These are phyloP conservation scores for Endotrypanum monterogeii DNA, from an alignment of 208 protist genomes.

Conservation along the genomic window DNA sequence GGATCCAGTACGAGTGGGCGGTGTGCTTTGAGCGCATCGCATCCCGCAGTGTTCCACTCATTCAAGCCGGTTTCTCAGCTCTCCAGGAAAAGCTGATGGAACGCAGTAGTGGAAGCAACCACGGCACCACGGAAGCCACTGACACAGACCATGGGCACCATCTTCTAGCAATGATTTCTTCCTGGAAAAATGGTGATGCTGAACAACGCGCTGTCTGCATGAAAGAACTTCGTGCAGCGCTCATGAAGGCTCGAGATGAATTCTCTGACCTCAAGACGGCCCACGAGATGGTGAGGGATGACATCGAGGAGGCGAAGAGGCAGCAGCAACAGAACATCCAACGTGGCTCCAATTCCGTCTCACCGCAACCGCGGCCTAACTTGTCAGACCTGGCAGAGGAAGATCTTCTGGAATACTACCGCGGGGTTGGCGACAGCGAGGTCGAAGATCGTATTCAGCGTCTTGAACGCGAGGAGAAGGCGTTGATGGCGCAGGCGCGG, in stretches of 20 bases:
- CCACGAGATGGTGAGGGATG: constrained; percentile 76
- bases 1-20: constrained; percentile 67
- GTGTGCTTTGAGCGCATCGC: constrained; percentile 73
- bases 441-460: constrained; percentile 58
- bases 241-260: constrained; percentile 47
- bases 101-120: background rate
- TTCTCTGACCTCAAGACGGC: constrained; percentile 69
- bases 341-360: constrained; percentile 28
- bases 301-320: constrained; percentile 43
- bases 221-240: constrained; percentile 41
- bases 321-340: constrained; percentile 24
- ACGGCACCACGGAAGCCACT: background rate
- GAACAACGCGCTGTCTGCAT: constrained; percentile 13
- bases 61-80: constrained; percentile 16
- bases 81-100: constrained; percentile 25
- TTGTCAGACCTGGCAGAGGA: constrained; percentile 29
- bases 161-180: constrained; percentile 4
- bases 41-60: constrained; percentile 46
- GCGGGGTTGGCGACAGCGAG: constrained; percentile 42
- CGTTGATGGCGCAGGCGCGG: constrained; percentile 52
- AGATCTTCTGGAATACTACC: constrained; percentile 26
- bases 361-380: constrained; percentile 43
- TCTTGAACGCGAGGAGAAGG: constrained; percentile 67
- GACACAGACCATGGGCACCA: background rate
- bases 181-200: constrained; percentile 7